A percentile compares a stretch with the other conserved stretches of the same genome.
These are phyloP conservation scores for Sclerotiophoma versabilis DNA, from an alignment of 2,329 filamentous ascomycete species.

Conservation along the genomic window DNA sequence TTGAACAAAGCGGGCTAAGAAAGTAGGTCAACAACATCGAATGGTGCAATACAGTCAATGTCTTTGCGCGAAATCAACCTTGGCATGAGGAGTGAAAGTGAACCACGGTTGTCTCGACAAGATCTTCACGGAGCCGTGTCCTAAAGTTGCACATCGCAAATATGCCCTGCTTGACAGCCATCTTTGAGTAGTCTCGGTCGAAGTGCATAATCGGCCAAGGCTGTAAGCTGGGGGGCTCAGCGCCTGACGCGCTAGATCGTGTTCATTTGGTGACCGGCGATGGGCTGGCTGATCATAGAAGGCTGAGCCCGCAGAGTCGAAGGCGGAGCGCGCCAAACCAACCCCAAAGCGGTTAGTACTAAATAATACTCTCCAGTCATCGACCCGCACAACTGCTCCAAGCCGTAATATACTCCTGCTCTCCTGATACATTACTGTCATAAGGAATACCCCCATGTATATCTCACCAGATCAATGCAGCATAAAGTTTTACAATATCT, in stretches of 20 bases:
- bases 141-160: background rate
- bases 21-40: background rate
- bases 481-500: too few species aligned
- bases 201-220: background rate
- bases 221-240: background rate
- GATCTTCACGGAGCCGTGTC: background rate
- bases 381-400: too few species aligned
- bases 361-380: background rate
- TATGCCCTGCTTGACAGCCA: background rate
- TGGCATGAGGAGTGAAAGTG: background rate
- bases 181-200: background rate
- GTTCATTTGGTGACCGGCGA: slow-evolving; percentile 7
- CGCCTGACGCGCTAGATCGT: background rate
- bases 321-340: background rate
- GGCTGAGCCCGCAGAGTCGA: slow-evolving; percentile 1
- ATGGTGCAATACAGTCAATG: background rate
- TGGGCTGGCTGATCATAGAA: background rate
- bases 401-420: too few species aligned
- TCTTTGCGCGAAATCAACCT: too few species aligned
- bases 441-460: too few species aligned
- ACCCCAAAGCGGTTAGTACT: background rate
- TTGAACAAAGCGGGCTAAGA: background rate
- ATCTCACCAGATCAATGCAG: too few species aligned
- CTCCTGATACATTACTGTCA: too few species aligned
- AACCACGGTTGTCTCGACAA: background rate